Conservation (phyloP, 805 yeast genomes). For the Metschnikowia amazonensis region DNA sequence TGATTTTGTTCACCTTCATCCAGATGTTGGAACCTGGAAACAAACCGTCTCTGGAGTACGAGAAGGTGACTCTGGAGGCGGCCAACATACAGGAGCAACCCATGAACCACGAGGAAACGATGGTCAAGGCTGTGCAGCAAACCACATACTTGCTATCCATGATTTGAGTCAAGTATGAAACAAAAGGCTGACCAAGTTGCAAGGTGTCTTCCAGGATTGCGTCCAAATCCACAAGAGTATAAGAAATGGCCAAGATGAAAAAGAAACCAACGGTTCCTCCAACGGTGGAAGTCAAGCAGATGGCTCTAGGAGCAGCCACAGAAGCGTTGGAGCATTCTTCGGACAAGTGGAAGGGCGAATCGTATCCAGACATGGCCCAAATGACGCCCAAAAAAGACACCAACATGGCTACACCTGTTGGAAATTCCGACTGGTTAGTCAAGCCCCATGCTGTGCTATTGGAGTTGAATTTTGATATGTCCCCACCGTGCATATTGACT, state of each 20-base stretch:
- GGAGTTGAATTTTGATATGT: conserved; percentile 45
- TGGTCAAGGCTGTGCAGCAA: conserved; percentile 42
- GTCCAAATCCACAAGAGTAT: conserved; percentile 51
- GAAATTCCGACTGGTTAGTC: conserved; percentile 57
- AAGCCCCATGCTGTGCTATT: conserved; percentile 52
- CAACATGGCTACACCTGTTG: conserved; percentile 56
- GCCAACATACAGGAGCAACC: conserved; percentile 61
- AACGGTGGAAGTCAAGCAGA: conserved; percentile 51
- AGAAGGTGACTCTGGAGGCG: conserved; percentile 62
- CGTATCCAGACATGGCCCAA: conserved; percentile 75
- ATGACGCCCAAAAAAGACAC: conserved; percentile 59
- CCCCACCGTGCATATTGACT: conserved; percentile 26
- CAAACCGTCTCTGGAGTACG: conserved; percentile 66
- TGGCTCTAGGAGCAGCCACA: conserved; percentile 64
- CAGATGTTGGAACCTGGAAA: conserved; percentile 54
- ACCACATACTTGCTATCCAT: conserved; percentile 38
- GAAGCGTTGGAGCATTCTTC: conserved; percentile 68
- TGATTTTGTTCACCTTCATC: conserved; percentile 46
- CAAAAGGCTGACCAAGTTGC: conserved; percentile 58
- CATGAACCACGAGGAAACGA: conserved; percentile 46
- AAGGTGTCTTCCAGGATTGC: conserved; percentile 45
- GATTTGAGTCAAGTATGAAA: conserved; percentile 49
- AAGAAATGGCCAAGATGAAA: conserved; percentile 58
- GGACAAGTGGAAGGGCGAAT: conserved; percentile 70
- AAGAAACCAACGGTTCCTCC: conserved; percentile 57